Evolutionary conservation across 108 stramenopile genomes (phyloP).

Genomic region (Pseudonitzschia delicatissima): DNA sequence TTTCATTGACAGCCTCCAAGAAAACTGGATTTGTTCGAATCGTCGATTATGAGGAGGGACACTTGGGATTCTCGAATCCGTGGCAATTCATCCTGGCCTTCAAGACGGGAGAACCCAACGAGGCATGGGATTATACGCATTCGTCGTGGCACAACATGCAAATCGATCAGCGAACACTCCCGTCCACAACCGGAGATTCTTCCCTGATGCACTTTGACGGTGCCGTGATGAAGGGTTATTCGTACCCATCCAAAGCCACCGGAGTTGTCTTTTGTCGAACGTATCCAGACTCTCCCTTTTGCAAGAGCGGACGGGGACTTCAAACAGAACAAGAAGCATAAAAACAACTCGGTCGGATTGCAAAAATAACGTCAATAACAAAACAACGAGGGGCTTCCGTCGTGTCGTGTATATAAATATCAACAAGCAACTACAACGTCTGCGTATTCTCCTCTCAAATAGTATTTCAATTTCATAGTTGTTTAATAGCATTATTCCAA

Average conservation of each 20-base stretch:
- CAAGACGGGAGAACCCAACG: conserved; percentile 36
- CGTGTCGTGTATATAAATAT: too few species aligned
- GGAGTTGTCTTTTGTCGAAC: conserved; percentile 50
- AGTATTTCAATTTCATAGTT: too few species aligned
- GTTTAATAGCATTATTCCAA: too few species aligned
- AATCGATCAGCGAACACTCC: conserved; percentile 48
- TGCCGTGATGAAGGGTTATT: conserved; percentile 61
- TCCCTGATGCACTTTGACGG: conserved; percentile 71
- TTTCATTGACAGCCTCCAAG: neutral
- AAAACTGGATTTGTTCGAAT: conserved; percentile 1
- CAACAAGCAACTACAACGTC: too few species aligned
- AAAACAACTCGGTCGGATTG: too few species aligned
- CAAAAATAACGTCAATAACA: too few species aligned
- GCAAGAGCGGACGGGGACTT: conserved; percentile 15
- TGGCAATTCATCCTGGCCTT: conserved; percentile 66
- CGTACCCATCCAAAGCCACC: conserved; percentile 41
- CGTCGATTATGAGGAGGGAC: conserved; percentile 29
- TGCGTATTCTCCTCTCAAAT: too few species aligned
- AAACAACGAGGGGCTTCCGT: too few species aligned
- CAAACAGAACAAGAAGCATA: neutral
- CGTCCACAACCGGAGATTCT: conserved; percentile 36
- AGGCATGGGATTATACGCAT: conserved; percentile 44
- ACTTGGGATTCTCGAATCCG: conserved; percentile 50
- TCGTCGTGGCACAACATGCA: conserved; percentile 49
- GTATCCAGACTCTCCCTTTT: conserved; percentile 11